Percentiles rank a stretch among this genome's conserved stretches.
Conservation (phyloP, 768 basidiomycete genomes). For the Lentinula guzmanii region DNA sequence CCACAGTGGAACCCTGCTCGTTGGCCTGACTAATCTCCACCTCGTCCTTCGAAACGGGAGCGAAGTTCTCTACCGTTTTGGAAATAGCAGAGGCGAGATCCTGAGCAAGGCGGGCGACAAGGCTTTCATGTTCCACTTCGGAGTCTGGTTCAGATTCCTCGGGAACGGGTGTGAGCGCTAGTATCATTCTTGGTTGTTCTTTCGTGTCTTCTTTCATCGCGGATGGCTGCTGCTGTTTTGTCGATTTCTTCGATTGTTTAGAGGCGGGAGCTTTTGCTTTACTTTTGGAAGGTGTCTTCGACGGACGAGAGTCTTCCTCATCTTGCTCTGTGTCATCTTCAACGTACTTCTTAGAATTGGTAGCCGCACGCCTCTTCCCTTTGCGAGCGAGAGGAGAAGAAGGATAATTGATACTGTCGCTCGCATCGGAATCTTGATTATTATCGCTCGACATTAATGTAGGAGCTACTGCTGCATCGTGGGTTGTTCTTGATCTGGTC, state of each 20-base stretch:
- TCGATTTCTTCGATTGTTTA: neutral
- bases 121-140: neutral
- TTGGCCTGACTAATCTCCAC: neutral
- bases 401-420: neutral
- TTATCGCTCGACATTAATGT: neutral
- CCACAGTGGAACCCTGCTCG: neutral
- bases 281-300: neutral
- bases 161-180: constrained; percentile 21
- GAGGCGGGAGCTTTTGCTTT: neutral
- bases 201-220: no score
- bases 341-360: neutral
- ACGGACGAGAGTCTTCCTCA: neutral
- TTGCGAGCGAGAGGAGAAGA: neutral
- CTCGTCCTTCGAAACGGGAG: neutral
- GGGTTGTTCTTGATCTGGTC: neutral
- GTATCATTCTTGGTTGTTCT: constrained; percentile 9
- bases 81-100: constrained; percentile 24
- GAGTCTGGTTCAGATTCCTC: constrained; percentile 17
- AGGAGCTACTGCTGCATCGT: neutral
- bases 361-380: neutral
- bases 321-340: neutral
- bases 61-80: neutral
- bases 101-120: constrained; percentile 27
- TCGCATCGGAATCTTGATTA: neutral
- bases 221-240: neutral